Evolutionary conservation across 225 moss, liverwort and hornwort genomes (phyloP).

Genomic region (Antitrichia curtipendula): DNA sequence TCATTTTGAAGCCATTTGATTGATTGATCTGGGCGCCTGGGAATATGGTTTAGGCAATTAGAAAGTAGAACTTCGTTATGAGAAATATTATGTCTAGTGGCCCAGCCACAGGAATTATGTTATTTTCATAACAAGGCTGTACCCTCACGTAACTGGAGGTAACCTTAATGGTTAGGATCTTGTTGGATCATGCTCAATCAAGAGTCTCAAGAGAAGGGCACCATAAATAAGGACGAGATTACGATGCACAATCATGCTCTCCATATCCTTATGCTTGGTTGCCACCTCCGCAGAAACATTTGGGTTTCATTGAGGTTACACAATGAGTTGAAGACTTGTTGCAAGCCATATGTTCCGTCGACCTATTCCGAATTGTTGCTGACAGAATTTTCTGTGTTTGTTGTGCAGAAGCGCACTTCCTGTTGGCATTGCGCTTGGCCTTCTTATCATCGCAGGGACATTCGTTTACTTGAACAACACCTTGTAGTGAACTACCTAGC

Average conservation of each 20-base stretch:
- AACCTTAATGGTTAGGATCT: neutral
- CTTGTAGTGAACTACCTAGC: constrained; percentile 1
- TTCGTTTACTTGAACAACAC: constrained; percentile 39
- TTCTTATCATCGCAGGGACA: constrained; percentile 23
- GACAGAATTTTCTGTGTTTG: neutral
- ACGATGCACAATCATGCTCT: neutral
- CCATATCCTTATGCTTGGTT: neutral
- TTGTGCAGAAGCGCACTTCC: constrained; percentile 35
- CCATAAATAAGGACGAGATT: neutral
- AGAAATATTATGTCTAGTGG: neutral
- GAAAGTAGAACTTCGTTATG: neutral
- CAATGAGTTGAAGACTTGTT: neutral
- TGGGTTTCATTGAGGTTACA: neutral
- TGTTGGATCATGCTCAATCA: neutral
- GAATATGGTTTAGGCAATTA: neutral
- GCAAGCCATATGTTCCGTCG: neutral
- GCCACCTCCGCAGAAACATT: neutral
- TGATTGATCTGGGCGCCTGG: neutral
- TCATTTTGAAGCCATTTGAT: neutral
- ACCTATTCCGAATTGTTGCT: neutral
- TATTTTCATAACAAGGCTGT: neutral
- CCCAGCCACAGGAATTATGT: neutral
- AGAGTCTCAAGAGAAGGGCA: neutral
- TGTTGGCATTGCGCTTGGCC: constrained; percentile 23
- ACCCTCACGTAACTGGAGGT: too few relatives aligned